Percentiles rank a stretch among this genome's conserved stretches.
Evolutionary conservation across 208 protist species (phyloP).

Genomic region (Leishmania lainsoni): DNA sequence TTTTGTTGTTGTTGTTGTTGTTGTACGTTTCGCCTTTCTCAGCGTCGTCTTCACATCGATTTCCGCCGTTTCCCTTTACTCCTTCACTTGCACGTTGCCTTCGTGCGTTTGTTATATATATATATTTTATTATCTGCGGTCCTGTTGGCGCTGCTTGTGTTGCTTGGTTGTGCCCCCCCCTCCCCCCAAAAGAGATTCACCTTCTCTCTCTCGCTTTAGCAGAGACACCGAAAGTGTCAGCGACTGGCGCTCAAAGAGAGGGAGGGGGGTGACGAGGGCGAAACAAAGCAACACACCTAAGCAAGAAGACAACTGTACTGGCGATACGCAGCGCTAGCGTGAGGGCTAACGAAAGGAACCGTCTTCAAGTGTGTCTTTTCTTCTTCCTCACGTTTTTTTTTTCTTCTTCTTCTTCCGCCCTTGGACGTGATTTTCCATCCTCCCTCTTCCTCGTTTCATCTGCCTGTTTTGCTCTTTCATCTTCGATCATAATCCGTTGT

Average conservation of each 20-base stretch:
- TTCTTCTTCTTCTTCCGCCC: not conserved
- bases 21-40: not conserved
- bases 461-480: not conserved
- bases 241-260: not conserved
- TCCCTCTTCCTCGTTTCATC: not conserved
- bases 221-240: not conserved
- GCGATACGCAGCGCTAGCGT: not conserved
- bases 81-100: not conserved
- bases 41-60: too few species aligned
- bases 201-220: not conserved
- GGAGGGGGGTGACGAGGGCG: not conserved
- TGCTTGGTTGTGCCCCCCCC: not conserved
- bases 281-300: not conserved
- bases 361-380: not conserved
- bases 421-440: not conserved
- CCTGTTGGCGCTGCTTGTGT: not conserved
- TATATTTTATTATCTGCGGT: not conserved
- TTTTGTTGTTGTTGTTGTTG: not conserved
- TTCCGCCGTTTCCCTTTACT: not conserved
- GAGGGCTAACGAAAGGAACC: not conserved
- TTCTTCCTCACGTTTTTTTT: not conserved
- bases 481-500: not conserved
- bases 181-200: not conserved
- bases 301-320: not conserved
- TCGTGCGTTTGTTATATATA: constrained; percentile 12